Evolutionary conservation across 129 eudicot genomes (phyloP).

Genomic region (Flaveria sonorensis): DNA sequence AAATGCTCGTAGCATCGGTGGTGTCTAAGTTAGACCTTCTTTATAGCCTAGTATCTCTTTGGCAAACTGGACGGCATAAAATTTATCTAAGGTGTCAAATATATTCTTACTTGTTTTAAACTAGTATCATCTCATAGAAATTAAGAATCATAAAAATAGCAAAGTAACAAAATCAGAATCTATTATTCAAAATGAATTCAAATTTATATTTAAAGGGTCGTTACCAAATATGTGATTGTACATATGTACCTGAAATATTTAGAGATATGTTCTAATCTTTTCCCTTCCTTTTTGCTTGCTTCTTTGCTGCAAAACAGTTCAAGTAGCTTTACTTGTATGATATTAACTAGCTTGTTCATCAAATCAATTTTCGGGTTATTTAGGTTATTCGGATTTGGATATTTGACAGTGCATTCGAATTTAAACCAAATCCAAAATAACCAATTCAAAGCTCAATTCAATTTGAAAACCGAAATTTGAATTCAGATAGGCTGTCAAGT

Average conservation of each 20-base stretch:
- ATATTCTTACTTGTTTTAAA: neutral
- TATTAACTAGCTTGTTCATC: neutral
- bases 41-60: neutral
- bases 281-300: conserved; percentile 53
- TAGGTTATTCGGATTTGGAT: no score
- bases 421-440: no score
- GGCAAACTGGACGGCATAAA: neutral
- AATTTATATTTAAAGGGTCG: neutral
- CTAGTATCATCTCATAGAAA: neutral
- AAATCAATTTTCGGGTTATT: no score
- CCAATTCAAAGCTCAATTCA: no score
- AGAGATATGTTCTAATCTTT: conserved; percentile 25
- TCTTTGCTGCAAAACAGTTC: conserved; percentile 52
- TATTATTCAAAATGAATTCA: neutral
- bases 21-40: no score
- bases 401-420: no score
- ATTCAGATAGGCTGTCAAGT: no score
- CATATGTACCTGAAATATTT: neutral
- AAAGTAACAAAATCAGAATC: neutral
- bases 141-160: neutral
- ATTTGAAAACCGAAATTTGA: no score
- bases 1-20: no score
- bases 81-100: neutral
- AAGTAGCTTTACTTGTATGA: neutral
- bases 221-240: conserved; percentile 17